Evolutionary conservation across 2,329 filamentous ascomycete genomes (phyloP).

Genomic region (Fusarium avenaceum): DNA sequence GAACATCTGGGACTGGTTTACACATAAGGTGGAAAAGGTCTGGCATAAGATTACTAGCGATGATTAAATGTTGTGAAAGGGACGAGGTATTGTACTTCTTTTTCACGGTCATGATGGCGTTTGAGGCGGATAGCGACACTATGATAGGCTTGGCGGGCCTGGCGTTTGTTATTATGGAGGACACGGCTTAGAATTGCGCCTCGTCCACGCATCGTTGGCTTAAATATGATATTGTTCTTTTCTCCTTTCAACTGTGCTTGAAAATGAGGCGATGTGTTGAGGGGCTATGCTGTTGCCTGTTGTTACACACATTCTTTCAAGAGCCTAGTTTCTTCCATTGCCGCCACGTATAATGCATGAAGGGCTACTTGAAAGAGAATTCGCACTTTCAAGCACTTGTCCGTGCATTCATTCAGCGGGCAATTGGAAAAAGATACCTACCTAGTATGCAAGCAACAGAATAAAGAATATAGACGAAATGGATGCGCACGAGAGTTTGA

Average conservation of each 20-base stretch:
- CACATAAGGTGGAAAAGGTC: constrained; percentile 60
- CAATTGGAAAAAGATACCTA: too few relatives aligned
- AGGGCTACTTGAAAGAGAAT: background rate
- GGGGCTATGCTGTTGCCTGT: background rate
- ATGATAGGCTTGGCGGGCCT: constrained; percentile 6
- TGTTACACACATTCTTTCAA: constrained; percentile 7
- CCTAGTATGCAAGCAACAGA: too few relatives aligned
- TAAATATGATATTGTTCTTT: constrained; percentile 11
- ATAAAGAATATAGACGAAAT: too few relatives aligned
- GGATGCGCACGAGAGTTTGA: too few relatives aligned
- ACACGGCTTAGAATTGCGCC: constrained; percentile 3
- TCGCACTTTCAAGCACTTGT: background rate
- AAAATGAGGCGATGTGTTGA: constrained; percentile 13
- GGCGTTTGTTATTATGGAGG: constrained; percentile 23
- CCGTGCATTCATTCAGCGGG: background rate
- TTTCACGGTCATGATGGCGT: constrained; percentile 31
- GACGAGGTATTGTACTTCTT: background rate
- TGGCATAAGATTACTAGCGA: constrained; percentile 61
- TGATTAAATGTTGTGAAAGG: constrained; percentile 18
- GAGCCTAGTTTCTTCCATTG: background rate
- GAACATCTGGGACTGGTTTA: constrained; percentile 66
- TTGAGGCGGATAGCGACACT: constrained; percentile 17
- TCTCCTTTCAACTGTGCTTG: background rate
- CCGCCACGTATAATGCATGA: constrained; percentile 17
- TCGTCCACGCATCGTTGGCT: constrained; percentile 7